A percentile compares a stretch with the other conserved stretches of the same genome.
These are phyloP conservation scores for Calonectria ilicicola DNA, from an alignment of 2,329 filamentous ascomycete species.

Conservation along the genomic window DNA sequence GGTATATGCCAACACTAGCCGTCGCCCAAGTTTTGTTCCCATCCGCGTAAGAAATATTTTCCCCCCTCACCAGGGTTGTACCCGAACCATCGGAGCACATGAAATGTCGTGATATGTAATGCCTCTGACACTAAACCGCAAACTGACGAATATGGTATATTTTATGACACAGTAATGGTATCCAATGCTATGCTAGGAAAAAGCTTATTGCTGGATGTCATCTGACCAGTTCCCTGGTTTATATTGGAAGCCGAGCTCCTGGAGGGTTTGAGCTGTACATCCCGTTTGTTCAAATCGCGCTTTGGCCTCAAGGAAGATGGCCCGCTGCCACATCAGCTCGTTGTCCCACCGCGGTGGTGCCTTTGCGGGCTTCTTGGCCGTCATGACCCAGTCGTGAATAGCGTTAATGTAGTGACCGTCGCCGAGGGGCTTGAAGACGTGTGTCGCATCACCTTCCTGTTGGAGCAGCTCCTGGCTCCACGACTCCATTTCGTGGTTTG, in stretches of 20 bases:
- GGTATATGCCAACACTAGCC: neutral
- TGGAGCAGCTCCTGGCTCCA: conserved; percentile 77
- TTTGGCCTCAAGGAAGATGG: conserved; percentile 76
- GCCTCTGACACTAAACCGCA: conserved; percentile 2
- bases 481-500: conserved; percentile 70
- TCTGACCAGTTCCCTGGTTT: conserved; percentile 37
- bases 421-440: conserved; percentile 47
- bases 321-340: conserved; percentile 78
- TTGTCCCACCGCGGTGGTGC: conserved; percentile 78
- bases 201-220: conserved; percentile 4
- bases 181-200: neutral
- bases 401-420: conserved; percentile 80
- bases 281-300: conserved; percentile 77
- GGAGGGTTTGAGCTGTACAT: conserved; percentile 71
- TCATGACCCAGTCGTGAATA: conserved; percentile 71
- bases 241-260: conserved; percentile 79
- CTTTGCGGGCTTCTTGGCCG: conserved; percentile 69
- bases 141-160: conserved; percentile 6
- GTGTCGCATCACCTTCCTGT: conserved; percentile 48
- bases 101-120: conserved; percentile 22
- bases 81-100: neutral
- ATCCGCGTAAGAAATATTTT: conserved; percentile 2
- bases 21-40: neutral
- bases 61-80: neutral
- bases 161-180: neutral